These are phyloP conservation scores for Coemansia sp. DNA, from an alignment of 192 early-diverging fungal species.

Conservation along the genomic window DNA sequence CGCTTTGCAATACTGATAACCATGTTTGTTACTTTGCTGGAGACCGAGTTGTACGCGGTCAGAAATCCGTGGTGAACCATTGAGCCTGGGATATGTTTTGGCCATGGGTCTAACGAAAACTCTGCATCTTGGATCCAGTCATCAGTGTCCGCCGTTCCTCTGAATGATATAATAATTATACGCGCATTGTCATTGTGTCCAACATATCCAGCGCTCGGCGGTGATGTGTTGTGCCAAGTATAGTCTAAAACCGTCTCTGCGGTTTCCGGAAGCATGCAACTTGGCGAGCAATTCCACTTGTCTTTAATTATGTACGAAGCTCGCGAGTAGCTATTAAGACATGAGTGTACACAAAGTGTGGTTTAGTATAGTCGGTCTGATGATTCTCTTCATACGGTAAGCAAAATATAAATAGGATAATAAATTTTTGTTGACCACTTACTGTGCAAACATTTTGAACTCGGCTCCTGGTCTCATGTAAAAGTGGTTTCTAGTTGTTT, in stretches of 20 bases:
- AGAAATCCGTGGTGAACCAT: constrained; percentile 57
- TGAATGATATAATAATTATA: constrained; percentile 42
- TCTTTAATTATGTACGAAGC: constrained; percentile 32
- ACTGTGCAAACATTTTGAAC: constrained; percentile 56
- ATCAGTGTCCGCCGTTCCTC: constrained; percentile 33
- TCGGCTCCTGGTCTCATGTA: constrained; percentile 36
- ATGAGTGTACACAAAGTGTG: too few relatives aligned
- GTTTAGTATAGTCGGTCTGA: not conserved
- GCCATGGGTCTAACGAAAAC: constrained; percentile 54
- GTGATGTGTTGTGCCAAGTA: constrained; percentile 42
- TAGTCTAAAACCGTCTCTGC: constrained; percentile 38
- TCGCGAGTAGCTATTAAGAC: constrained; percentile 33
- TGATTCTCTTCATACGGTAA: not conserved
- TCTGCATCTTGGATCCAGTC: constrained; percentile 54
- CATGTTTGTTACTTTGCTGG: constrained; percentile 17
- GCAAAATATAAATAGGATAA: not conserved
- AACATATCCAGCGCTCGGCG: constrained; percentile 47
- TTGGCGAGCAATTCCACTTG: constrained; percentile 35
- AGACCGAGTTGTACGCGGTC: constrained; percentile 42
- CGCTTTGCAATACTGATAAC: constrained; percentile 17
- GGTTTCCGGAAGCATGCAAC: constrained; percentile 29
- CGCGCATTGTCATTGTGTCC: constrained; percentile 33
- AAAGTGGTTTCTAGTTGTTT: not conserved
- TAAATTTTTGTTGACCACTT: constrained; percentile 17
- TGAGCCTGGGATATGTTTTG: constrained; percentile 39